Conservation (phyloP, 441 rosid species). For the Eruca vesicaria region DNA sequence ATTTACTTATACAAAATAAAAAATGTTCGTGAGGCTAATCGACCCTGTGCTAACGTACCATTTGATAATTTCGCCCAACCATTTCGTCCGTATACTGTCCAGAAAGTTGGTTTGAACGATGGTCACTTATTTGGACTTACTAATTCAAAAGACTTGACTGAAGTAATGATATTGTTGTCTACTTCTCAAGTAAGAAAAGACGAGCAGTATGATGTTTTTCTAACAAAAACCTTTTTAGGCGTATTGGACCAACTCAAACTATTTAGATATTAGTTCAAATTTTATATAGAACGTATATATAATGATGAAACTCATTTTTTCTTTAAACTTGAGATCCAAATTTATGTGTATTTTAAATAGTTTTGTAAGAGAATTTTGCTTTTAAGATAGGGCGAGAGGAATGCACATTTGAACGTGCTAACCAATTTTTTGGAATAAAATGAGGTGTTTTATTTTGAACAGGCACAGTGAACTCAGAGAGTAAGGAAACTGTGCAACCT, state of each 20-base stretch:
- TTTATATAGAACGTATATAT: not conserved
- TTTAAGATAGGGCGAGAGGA: not conserved
- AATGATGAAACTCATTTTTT: not conserved
- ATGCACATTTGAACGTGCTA: not conserved
- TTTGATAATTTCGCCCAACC: not conserved
- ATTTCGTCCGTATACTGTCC: not conserved
- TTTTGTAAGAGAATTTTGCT: not conserved
- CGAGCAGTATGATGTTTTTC: not conserved
- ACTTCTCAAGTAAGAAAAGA: not conserved
- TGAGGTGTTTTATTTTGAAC: not conserved
- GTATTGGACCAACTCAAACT: not conserved
- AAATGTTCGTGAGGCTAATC: not conserved
- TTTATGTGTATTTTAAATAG: not conserved
- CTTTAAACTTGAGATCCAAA: not conserved
- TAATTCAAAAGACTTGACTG: not conserved
- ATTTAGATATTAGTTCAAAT: not conserved
- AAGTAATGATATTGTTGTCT: not conserved
- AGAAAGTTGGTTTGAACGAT: not conserved
- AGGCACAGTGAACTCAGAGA: constrained; percentile 7
- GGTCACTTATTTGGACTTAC: not conserved
- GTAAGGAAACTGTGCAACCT: constrained; percentile 13
- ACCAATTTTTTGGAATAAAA: not conserved
- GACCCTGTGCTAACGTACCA: not conserved
- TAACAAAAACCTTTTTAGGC: not conserved
- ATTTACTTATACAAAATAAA: not conserved